Evolutionary conservation across 345 rosid genomes (phyloP).

Genomic region (Rhizophora mangle): DNA sequence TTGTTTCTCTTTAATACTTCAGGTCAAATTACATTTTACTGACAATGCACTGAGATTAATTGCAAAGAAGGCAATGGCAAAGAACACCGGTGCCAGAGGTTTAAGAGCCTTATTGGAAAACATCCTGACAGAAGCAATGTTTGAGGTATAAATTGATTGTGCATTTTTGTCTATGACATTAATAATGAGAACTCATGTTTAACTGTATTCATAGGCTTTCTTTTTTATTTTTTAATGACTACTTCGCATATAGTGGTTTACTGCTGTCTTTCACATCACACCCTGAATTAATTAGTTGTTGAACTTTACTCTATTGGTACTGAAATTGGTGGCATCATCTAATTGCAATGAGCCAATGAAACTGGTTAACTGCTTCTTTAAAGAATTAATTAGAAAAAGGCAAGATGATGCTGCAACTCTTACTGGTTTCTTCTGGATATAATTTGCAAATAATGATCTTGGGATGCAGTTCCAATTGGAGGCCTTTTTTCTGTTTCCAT

Average conservation of each 20-base stretch:
- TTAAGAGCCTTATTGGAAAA: constrained; percentile 83
- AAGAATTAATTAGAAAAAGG: too few relatives aligned
- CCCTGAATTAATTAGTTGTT: background rate
- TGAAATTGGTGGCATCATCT: background rate
- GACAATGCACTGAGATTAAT: constrained; percentile 69
- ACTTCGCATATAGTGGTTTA: background rate
- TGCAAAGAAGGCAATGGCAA: constrained; percentile 76
- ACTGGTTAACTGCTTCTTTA: too few relatives aligned
- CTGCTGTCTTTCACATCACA: background rate
- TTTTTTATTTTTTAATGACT: background rate
- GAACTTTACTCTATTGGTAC: too few relatives aligned
- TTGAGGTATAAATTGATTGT: constrained; percentile 52
- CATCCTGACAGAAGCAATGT: constrained; percentile 91
- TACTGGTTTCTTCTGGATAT: background rate
- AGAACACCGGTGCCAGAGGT: constrained; percentile 92
- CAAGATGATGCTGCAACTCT: too few relatives aligned
- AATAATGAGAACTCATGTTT: background rate
- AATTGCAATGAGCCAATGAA: too few relatives aligned
- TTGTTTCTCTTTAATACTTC: constrained; percentile 28
- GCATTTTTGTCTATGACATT: background rate
- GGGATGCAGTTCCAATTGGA: background rate
- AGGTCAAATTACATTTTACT: constrained; percentile 83
- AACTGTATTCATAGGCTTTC: background rate
- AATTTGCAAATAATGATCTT: background rate
- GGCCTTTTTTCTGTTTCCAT: background rate